Evolutionary conservation across 2,329 filamentous ascomycete species (phyloP).

Genomic region (Phymatotrichopsis omnivora): DNA sequence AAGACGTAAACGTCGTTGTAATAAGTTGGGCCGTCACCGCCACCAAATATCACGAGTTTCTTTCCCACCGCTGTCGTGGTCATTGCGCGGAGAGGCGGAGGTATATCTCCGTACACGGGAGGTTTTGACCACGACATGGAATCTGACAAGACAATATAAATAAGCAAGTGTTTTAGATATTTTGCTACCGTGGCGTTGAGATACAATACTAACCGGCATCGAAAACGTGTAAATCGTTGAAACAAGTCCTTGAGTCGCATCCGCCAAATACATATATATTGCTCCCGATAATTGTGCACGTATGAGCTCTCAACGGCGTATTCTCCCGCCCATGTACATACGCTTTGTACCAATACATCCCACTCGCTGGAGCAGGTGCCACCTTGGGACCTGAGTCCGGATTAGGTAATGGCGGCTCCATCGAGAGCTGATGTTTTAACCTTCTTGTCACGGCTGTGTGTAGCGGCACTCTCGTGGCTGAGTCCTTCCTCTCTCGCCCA

Average conservation of each 20-base stretch:
- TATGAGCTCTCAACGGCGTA: slow-evolving; percentile 55
- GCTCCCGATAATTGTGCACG: slow-evolving; percentile 54
- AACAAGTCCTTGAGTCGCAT: slow-evolving; percentile 56
- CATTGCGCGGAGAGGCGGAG: slow-evolving; percentile 57
- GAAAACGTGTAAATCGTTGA: slow-evolving; percentile 59
- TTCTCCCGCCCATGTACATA: slow-evolving; percentile 53
- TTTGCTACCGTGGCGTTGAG: no score
- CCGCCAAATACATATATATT: slow-evolving; percentile 61
- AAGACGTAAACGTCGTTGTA: slow-evolving; percentile 63
- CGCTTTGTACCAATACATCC: slow-evolving; percentile 63
- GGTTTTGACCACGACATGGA: slow-evolving; percentile 59
- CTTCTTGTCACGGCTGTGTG: no score
- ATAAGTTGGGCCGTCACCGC: slow-evolving; percentile 59
- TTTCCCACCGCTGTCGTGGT: slow-evolving; percentile 61
- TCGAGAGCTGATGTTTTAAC: slow-evolving; percentile 26
- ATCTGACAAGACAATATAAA: slow-evolving; percentile 39
- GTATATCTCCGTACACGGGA: slow-evolving; percentile 54
- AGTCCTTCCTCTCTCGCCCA: slow-evolving; percentile 22
- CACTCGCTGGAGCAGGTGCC: slow-evolving; percentile 52
- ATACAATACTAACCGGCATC: slow-evolving; percentile 41
- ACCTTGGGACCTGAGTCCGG: slow-evolving; percentile 47
- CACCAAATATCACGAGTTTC: slow-evolving; percentile 59
- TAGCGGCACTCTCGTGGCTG: slow-evolving; percentile 23
- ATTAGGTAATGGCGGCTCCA: slow-evolving; percentile 30
- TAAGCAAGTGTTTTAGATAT: no score